Conservation (phyloP, 257 asterid genomes). For the Solanum habrochaites region DNA sequence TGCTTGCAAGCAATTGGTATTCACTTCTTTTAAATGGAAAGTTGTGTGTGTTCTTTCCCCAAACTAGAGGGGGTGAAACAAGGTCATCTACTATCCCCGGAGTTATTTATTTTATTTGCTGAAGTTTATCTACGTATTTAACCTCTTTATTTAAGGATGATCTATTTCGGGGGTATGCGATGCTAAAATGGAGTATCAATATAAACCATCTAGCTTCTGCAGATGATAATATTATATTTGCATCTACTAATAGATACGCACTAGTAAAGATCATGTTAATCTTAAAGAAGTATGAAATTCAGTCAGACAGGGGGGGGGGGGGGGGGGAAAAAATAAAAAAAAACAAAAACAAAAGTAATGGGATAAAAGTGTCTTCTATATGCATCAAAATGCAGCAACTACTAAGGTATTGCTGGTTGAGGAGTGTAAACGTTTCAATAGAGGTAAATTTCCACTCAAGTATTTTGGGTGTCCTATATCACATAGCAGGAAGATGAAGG, state of each 20-base stretch:
- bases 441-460: background rate
- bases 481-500: background rate
- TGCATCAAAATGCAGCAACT: background rate
- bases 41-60: background rate
- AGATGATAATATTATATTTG: too few relatives aligned
- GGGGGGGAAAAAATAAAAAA: too few relatives aligned
- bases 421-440: background rate
- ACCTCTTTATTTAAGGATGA: too few relatives aligned
- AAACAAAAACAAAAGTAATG: too few relatives aligned
- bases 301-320: background rate
- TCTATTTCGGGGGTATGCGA: background rate
- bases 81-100: background rate
- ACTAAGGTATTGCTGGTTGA: too few relatives aligned
- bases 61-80: background rate
- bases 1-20: background rate
- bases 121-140: background rate
- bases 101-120: too few relatives aligned
- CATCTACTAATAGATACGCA: too few relatives aligned
- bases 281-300: too few relatives aligned
- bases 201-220: too few relatives aligned
- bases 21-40: background rate
- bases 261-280: background rate
- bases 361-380: background rate
- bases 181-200: background rate
- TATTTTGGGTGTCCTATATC: background rate